Percentiles rank a stretch among this genome's conserved stretches.
These are phyloP conservation scores for Phoma sp. DNA, from an alignment of 2,329 filamentous ascomycete genomes.

Conservation along the genomic window DNA sequence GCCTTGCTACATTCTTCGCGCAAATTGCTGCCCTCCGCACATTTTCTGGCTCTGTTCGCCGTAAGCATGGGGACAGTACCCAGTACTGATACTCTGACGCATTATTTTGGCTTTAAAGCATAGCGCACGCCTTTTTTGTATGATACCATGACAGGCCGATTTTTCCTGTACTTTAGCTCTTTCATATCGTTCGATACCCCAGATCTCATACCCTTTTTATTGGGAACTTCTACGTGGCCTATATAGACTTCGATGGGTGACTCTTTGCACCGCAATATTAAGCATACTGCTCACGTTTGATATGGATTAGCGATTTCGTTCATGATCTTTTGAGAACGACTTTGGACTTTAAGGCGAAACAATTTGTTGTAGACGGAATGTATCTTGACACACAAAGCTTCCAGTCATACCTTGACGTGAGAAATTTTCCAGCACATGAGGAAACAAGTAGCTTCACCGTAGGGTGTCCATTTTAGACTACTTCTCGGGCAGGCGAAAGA, in stretches of 20 bases:
- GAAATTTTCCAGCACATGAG: no score
- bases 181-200: conserved; percentile 12
- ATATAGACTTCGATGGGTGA: neutral
- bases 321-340: no score
- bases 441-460: no score
- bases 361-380: no score
- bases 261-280: neutral
- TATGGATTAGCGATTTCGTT: neutral
- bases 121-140: conserved; percentile 1
- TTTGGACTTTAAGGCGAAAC: no score
- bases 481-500: no score
- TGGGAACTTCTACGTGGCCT: neutral
- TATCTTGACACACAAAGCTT: no score
- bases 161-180: neutral
- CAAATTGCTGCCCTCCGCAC: neutral
- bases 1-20: neutral
- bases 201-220: conserved; percentile 4
- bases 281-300: neutral
- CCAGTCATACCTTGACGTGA: no score
- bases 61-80: neutral
- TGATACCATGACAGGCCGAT: neutral
- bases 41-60: neutral
- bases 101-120: neutral
- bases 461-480: no score
- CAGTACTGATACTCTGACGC: neutral